Evolutionary conservation across 768 basidiomycete genomes (phyloP).

Genomic region (Crucibulum laeve): DNA sequence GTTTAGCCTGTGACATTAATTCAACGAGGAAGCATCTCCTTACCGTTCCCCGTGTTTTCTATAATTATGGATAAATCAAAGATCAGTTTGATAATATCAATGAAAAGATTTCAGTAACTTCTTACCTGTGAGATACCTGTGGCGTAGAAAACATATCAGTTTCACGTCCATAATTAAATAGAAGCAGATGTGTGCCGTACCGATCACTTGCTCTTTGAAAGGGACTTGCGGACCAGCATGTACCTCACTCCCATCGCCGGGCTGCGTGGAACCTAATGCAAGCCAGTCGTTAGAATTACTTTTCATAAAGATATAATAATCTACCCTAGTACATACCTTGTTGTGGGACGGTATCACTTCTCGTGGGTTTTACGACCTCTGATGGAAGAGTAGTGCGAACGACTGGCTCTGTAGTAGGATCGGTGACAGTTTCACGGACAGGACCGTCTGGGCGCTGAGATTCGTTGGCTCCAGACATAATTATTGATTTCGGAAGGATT

Average conservation of each 20-base stretch:
- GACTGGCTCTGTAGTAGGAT: neutral
- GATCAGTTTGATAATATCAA: neutral
- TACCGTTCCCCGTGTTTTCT: conserved; percentile 43
- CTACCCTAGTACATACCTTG: conserved; percentile 27
- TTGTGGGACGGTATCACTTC: conserved; percentile 22
- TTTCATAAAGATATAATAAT: no score
- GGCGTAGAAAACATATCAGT: neutral
- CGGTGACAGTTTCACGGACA: neutral
- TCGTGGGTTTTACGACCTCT: conserved; percentile 18
- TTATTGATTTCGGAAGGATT: no score
- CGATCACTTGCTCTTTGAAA: conserved; percentile 59
- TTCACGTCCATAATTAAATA: neutral
- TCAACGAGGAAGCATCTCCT: conserved; percentile 9
- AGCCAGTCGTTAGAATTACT: neutral
- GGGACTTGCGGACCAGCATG: conserved; percentile 26
- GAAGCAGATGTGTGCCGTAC: conserved; percentile 31
- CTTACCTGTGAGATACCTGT: conserved; percentile 5
- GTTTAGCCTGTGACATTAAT: no score
- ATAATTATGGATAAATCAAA: neutral
- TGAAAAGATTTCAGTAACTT: neutral
- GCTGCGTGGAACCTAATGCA: conserved; percentile 9
- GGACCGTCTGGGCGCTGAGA: neutral
- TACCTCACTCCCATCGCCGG: conserved; percentile 5
- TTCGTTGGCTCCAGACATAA: no score
- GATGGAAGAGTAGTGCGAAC: conserved; percentile 14